Conservation (phyloP, 1,139 yeast species). For the Yamadazyma diddensiae region DNA sequence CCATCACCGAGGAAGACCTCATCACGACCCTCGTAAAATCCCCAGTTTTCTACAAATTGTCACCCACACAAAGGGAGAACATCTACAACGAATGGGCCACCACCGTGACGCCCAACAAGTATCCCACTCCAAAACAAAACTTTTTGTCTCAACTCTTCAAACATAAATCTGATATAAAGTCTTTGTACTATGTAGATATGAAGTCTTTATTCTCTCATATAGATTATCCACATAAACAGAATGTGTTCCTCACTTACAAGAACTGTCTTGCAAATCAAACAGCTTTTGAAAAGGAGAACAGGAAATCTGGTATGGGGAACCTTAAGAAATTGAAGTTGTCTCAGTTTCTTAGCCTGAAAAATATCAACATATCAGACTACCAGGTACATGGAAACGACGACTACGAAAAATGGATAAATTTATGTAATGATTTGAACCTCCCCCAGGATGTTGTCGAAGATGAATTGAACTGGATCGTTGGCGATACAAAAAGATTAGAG, state of each 20-base stretch:
- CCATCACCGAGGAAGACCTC: slow-evolving; percentile 36
- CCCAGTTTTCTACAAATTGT: slow-evolving; percentile 31
- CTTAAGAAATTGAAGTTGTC: slow-evolving; percentile 21
- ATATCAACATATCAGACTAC: slow-evolving; percentile 2
- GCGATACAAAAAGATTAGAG: slow-evolving; percentile 38
- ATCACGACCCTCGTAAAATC: slow-evolving; percentile 25
- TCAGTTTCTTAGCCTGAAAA: slow-evolving; percentile 16
- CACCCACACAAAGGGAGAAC: slow-evolving; percentile 20
- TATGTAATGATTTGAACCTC: slow-evolving; percentile 21
- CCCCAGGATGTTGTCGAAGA: slow-evolving; percentile 25
- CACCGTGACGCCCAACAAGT: slow-evolving; percentile 6
- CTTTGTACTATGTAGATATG: slow-evolving; percentile 27
- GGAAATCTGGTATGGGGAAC: slow-evolving; percentile 4
- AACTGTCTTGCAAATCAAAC: slow-evolving; percentile 10
- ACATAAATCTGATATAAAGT: slow-evolving; percentile 28
- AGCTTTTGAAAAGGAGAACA: slow-evolving; percentile 10
- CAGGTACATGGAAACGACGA: slow-evolving; percentile 9
- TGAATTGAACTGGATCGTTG: slow-evolving; percentile 38
- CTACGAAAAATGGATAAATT: slow-evolving; percentile 31
- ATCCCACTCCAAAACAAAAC: slow-evolving; percentile 25
- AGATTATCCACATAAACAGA: slow-evolving; percentile 10
- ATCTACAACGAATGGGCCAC: slow-evolving; percentile 34
- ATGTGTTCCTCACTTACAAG: slow-evolving; percentile 13
- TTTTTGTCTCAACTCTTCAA: slow-evolving; percentile 28
- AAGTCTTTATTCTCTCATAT: slow-evolving; percentile 8